Evolutionary conservation across 2,329 filamentous ascomycete species (phyloP).

Genomic region (Botryotinia narcissicola): DNA sequence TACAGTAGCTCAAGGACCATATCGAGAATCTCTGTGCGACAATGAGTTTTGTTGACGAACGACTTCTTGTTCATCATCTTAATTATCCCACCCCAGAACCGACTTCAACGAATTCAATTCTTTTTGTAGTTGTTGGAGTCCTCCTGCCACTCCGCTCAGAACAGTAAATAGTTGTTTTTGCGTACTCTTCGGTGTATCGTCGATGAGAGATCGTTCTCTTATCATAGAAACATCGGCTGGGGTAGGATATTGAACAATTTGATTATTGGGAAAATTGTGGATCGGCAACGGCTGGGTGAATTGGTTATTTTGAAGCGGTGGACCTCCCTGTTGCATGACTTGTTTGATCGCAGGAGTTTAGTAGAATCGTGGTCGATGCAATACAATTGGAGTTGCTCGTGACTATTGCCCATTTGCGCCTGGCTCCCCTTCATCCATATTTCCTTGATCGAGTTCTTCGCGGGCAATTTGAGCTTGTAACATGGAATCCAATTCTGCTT

Average conservation of each 20-base stretch:
- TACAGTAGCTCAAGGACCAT: conserved; percentile 2
- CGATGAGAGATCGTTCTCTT: conserved; percentile 23
- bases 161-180: conserved; percentile 31
- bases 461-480: conserved; percentile 29
- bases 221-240: not conserved
- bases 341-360: not conserved
- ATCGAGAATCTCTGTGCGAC: not conserved
- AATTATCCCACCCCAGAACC: conserved; percentile 30
- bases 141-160: conserved; percentile 28
- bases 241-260: not conserved
- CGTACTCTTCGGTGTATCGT: conserved; percentile 28
- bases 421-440: conserved; percentile 14
- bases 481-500: conserved; percentile 25
- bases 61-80: conserved; percentile 14
- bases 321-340: not conserved
- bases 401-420: not conserved
- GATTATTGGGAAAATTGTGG: not conserved
- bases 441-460: conserved; percentile 20
- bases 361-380: conserved; percentile 14
- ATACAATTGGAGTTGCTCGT: not conserved
- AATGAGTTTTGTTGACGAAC: not conserved
- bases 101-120: conserved; percentile 31
- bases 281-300: not conserved
- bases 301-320: not conserved
- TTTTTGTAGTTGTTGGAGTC: conserved; percentile 31